These are phyloP conservation scores for Anthoceros angustus DNA, from an alignment of 225 moss, liverwort and hornwort genomes.

Conservation along the genomic window DNA sequence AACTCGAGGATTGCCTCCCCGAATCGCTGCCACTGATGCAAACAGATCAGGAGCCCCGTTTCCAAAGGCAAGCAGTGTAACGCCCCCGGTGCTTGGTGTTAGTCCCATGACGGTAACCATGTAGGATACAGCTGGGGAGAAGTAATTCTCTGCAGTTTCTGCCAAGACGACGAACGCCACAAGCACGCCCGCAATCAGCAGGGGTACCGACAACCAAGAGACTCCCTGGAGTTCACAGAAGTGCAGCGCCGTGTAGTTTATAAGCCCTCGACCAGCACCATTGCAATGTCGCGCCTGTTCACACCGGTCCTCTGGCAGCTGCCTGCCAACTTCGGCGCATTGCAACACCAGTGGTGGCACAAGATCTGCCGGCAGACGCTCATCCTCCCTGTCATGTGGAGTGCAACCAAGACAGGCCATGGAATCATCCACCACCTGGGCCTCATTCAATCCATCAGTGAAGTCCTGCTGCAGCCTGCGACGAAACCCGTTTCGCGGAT, in stretches of 20 bases:
- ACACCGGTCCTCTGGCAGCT: slow-evolving; percentile 24
- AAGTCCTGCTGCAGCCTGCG: slow-evolving; percentile 1
- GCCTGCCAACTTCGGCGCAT: slow-evolving; percentile 27
- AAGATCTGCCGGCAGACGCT: neutral
- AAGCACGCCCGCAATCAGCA: slow-evolving; percentile 24
- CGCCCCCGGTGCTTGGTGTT: slow-evolving; percentile 46
- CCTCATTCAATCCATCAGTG: neutral
- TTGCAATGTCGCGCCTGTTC: slow-evolving; percentile 33
- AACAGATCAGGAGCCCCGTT: slow-evolving; percentile 51
- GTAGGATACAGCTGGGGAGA: slow-evolving; percentile 37
- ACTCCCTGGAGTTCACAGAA: slow-evolving; percentile 38
- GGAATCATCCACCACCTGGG: neutral
- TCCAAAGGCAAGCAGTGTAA: slow-evolving; percentile 40
- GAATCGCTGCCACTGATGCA: slow-evolving; percentile 45
- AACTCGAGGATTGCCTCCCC: slow-evolving; percentile 38
- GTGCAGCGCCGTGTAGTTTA: slow-evolving; percentile 41
- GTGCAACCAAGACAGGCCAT: neutral
- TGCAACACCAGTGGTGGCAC: slow-evolving; percentile 2
- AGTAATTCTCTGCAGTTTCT: slow-evolving; percentile 42
- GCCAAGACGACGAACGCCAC: slow-evolving; percentile 41
- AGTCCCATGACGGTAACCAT: slow-evolving; percentile 38
- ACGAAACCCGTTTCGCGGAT: neutral
- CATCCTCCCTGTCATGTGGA: neutral
- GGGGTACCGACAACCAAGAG: slow-evolving; percentile 39
- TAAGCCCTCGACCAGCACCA: slow-evolving; percentile 34